Conservation (phyloP, 257 asterid species). For the Penstemon newberryi region DNA sequence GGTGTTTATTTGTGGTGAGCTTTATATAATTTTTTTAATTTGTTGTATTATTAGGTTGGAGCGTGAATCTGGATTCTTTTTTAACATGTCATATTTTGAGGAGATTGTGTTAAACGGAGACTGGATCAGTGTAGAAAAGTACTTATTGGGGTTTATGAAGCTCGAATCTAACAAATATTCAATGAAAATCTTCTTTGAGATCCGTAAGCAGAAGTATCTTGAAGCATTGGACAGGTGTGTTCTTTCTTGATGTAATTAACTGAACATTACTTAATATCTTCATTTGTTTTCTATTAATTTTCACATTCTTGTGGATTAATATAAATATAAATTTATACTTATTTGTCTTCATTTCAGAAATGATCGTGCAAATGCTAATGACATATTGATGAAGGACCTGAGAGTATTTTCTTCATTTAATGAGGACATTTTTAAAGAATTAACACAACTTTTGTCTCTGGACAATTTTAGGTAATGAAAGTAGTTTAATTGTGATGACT, state of each 20-base stretch:
- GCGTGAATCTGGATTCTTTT: conserved; percentile 29
- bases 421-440: conserved; percentile 68
- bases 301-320: neutral
- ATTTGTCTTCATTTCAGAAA: conserved; percentile 36
- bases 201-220: conserved; percentile 30
- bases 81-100: conserved; percentile 25
- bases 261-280: neutral
- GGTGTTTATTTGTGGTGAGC: neutral
- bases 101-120: conserved; percentile 26
- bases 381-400: conserved; percentile 61
- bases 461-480: conserved; percentile 54
- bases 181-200: conserved; percentile 30
- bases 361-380: conserved; percentile 62
- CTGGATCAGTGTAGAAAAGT: conserved; percentile 29
- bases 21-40: neutral
- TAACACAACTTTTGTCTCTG: conserved; percentile 59
- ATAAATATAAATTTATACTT: too few species aligned
- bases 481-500: neutral
- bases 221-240: conserved; percentile 28
- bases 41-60: conserved; percentile 24
- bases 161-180: conserved; percentile 28
- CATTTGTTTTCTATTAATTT: neutral
- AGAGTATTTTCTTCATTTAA: conserved; percentile 57
- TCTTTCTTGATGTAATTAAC: neutral
- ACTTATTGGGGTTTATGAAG: conserved; percentile 28